A percentile compares a stretch with the other conserved stretches of the same genome.
Conservation (phyloP, 2,329 filamentous ascomycete genomes). For the Clonostachys rhizophaga region DNA sequence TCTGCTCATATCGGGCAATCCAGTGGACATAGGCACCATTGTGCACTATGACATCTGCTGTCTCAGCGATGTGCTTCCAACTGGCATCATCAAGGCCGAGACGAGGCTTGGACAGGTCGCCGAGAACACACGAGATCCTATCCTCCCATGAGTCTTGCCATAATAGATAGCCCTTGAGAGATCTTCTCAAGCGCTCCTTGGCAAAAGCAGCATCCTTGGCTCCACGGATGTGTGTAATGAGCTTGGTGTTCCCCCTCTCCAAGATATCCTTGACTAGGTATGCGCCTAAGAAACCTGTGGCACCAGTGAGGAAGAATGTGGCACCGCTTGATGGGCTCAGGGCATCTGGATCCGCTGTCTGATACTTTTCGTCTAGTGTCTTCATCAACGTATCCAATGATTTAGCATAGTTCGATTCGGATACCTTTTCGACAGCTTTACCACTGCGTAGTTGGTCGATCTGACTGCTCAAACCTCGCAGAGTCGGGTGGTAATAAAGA, state of each 20-base stretch:
- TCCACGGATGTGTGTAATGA: constrained; percentile 70
- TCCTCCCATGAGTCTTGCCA: constrained; percentile 68
- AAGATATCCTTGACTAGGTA: constrained; percentile 76
- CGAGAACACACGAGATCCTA: constrained; percentile 64
- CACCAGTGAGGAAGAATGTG: constrained; percentile 80
- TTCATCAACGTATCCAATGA: constrained; percentile 45
- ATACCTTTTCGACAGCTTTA: constrained; percentile 25
- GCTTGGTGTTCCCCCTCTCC: constrained; percentile 34
- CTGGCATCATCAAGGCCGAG: constrained; percentile 65
- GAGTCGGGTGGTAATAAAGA: constrained; percentile 20
- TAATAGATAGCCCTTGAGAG: constrained; percentile 71
- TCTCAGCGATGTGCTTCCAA: constrained; percentile 62
- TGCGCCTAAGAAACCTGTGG: constrained; percentile 72
- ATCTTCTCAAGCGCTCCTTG: constrained; percentile 59
- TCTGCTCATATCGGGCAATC: constrained; percentile 71
- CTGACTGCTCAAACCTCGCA: constrained; percentile 18
- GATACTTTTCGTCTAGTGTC: constrained; percentile 37
- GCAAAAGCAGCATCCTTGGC: constrained; percentile 53
- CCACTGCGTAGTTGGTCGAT: constrained; percentile 19
- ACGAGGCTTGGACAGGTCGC: constrained; percentile 67
- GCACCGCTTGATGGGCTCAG: constrained; percentile 17
- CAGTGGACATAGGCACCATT: constrained; percentile 82
- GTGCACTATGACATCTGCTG: constrained; percentile 72
- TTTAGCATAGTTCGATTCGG: constrained; percentile 46
- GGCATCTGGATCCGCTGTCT: constrained; percentile 25